A percentile compares a stretch with the other conserved stretches of the same genome.
Evolutionary conservation across 176 grass and related monocot genomes (phyloP).

Genomic region (Poa annua): DNA sequence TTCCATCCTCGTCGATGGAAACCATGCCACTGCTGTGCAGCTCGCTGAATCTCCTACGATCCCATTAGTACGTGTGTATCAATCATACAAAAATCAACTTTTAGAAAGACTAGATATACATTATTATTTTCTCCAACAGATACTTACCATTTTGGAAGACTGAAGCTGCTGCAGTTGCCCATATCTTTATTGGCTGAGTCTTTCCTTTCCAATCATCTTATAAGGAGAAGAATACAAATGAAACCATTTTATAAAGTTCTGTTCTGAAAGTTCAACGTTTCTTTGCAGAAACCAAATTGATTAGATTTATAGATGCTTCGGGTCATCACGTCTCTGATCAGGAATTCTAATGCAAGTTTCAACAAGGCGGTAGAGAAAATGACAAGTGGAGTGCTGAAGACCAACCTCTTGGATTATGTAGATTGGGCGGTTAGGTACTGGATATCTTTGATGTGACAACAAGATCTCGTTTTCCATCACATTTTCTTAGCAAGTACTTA

Average conservation of each 20-base stretch:
- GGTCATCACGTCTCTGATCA: constrained; percentile 24
- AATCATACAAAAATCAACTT: background rate
- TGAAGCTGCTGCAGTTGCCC: constrained; percentile 56
- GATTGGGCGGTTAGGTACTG: constrained; percentile 32
- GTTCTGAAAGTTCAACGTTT: constrained; percentile 30
- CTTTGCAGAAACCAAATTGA: background rate
- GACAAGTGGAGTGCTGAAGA: constrained; percentile 20
- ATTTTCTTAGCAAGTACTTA: too few species aligned
- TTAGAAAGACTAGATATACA: constrained; percentile 18
- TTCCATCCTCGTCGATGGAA: constrained; percentile 31
- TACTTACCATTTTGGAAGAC: constrained; percentile 41
- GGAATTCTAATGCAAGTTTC: constrained; percentile 12
- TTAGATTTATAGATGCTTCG: constrained; percentile 33
- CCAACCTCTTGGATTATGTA: constrained; percentile 35
- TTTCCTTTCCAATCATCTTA: constrained; percentile 22
- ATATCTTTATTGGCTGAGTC: constrained; percentile 30
- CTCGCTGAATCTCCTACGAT: constrained; percentile 34
- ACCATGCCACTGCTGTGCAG: constrained; percentile 34
- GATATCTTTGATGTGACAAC: constrained; percentile 32
- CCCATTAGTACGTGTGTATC: too few species aligned
- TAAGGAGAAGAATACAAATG: background rate
- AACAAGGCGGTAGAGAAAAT: background rate
- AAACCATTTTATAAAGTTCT: constrained; percentile 29
- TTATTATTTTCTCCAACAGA: background rate
- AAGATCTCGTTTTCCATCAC: constrained; percentile 7